Conservation (phyloP, 441 rosid genomes). For the Eruca vesicaria region DNA sequence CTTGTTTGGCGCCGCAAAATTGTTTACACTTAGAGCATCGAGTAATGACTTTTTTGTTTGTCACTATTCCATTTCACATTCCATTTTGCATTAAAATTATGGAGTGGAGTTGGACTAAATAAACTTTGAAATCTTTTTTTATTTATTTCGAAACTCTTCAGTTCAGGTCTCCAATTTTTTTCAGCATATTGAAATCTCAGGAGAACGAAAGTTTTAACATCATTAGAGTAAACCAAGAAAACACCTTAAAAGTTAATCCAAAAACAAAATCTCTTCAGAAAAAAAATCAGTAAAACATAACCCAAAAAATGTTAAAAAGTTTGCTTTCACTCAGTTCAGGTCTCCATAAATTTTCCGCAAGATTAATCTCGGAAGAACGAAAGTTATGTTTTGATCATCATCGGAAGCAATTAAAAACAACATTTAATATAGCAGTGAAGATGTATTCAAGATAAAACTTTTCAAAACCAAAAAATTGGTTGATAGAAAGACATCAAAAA, state of each 20-base stretch:
- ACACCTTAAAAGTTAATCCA: background rate
- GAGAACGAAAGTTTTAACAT: slow-evolving; percentile 36
- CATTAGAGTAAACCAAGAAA: slow-evolving; percentile 9
- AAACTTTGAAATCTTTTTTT: background rate
- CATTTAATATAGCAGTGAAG: background rate
- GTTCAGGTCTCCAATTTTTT: slow-evolving; percentile 33
- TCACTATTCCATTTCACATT: too few relatives aligned
- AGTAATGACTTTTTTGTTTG: too few relatives aligned
- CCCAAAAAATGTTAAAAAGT: background rate
- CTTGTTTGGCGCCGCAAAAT: background rate
- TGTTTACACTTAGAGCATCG: background rate
- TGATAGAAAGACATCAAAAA: background rate
- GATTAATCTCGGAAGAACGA: slow-evolving; percentile 66
- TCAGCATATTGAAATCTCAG: slow-evolving; percentile 26
- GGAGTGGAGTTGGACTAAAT: too few relatives aligned
- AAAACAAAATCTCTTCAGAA: background rate
- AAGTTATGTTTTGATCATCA: slow-evolving; percentile 44
- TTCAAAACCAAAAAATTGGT: background rate
- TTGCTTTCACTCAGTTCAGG: slow-evolving; percentile 33
- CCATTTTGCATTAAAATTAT: too few relatives aligned
- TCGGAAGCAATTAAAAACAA: slow-evolving; percentile 18
- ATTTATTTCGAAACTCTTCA: background rate
- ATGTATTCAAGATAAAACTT: background rate
- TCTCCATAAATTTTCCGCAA: slow-evolving; percentile 51
- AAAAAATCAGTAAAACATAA: background rate